Percentiles rank a stretch among this genome's conserved stretches.
Evolutionary conservation across 2,329 filamentous ascomycete genomes (phyloP).

Genomic region (Phialocephala sp.): DNA sequence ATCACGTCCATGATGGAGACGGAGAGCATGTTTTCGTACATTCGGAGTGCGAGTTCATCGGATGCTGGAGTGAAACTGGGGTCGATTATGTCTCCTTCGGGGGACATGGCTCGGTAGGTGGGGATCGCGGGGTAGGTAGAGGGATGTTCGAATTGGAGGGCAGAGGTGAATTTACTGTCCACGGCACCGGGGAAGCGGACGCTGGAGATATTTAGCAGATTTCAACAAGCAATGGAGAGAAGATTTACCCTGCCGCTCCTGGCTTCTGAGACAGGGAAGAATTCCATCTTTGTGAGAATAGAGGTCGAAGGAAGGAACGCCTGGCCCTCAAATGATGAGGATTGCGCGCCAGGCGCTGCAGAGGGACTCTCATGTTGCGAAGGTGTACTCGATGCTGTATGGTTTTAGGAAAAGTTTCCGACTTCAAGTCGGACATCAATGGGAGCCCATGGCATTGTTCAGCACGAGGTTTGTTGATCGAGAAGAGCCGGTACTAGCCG

Average conservation of each 20-base stretch:
- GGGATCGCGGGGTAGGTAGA: slow-evolving; percentile 76
- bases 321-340: not conserved
- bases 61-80: slow-evolving; percentile 63
- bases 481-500: not conserved
- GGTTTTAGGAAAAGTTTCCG: not conserved
- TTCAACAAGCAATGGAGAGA: not conserved
- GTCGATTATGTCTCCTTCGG: slow-evolving; percentile 85
- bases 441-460: slow-evolving; percentile 4
- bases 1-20: slow-evolving; percentile 91
- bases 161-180: slow-evolving; percentile 88
- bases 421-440: slow-evolving; percentile 8
- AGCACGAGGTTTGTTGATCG: slow-evolving; percentile 1
- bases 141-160: slow-evolving; percentile 78
- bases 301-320: slow-evolving; percentile 10
- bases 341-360: slow-evolving; percentile 15
- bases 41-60: slow-evolving; percentile 35
- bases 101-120: slow-evolving; percentile 91
- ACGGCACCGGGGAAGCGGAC: slow-evolving; percentile 84
- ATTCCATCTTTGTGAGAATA: slow-evolving; percentile 12
- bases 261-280: slow-evolving; percentile 30
- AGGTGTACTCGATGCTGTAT: not conserved
- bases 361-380: slow-evolving; percentile 20
- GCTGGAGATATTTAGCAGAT: slow-evolving; percentile 52
- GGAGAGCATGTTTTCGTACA: slow-evolving; percentile 65
- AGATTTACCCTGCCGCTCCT: slow-evolving; percentile 25